Base-by-base conservation (phyloP, 306 rosid species). In the Cyamopsis tetragonoloba region DNA sequence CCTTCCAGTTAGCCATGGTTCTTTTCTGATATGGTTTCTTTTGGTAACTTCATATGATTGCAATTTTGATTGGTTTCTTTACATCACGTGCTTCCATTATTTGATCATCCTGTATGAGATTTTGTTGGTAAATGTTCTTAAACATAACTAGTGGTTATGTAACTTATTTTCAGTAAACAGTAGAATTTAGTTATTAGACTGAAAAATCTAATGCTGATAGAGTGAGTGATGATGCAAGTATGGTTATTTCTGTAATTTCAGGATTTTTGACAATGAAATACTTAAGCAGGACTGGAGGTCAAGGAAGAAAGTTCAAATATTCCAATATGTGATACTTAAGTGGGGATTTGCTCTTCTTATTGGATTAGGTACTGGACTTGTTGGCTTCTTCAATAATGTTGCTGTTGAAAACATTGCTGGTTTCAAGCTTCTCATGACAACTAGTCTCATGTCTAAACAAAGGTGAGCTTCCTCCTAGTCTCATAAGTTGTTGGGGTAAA, bases 261-360 rank as follows among this genome's bases (percentile, higher is more conserved):
- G 98, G 91, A 72, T 86, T 72, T 71, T 83, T 56, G 96, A 93
- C 68, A 93, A 88, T 69, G 89, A 89, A 64, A 72, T 87, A 61
- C 83, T 93, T 74, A 88, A 76, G 76, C 88, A 92, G 77, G 98
- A 93, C 67, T 89, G 98, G 97, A 83, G 98, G 64, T 86, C 95
- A 59, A 82, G 82, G 74, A 83, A 54, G 70, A 93, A 83, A 75
- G 22, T 57, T 42, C 88, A 83, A 68, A 83, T 88, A 66, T 70
- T 81, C 72, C 93, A 89, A 73, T 93, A 88, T 63, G 37, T 89
- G 32, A 42, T 82, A 66, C 89, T 93, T 48, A 93, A 93, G 79
- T 93, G 98, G 98, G 87, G 74, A 24, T 85, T 93, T 38, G 92
- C 97, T 12, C 89, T 88, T 70, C 79, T 86, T 58, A 89, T 93